A percentile compares a stretch with the other conserved stretches of the same genome.
Evolutionary conservation across 176 grass and related monocot species (phyloP).

Genomic region (Themeda triandra): DNA sequence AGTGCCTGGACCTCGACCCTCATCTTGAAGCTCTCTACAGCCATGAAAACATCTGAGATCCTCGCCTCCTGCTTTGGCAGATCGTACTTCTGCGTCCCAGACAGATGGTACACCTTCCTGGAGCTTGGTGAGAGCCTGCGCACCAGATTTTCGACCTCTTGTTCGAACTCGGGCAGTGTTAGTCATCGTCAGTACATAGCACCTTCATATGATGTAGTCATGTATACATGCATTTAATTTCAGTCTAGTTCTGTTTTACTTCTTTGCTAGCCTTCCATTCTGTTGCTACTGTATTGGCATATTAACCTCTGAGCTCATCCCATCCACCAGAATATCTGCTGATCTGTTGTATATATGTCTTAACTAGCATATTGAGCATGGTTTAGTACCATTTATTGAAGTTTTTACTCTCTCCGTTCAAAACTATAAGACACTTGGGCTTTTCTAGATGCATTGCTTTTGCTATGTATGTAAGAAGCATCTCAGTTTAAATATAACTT

Average conservation of each 20-base stretch:
- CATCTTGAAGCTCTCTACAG: conserved; percentile 42
- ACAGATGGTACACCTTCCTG: conserved; percentile 55
- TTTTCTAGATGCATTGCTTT: background rate
- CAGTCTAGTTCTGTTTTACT: background rate
- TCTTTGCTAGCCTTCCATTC: background rate
- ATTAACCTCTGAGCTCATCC: background rate
- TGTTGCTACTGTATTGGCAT: background rate
- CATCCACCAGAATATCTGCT: background rate
- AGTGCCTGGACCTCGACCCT: conserved; percentile 47
- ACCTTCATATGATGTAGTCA: conserved; percentile 41
- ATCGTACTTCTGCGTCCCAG: conserved; percentile 56
- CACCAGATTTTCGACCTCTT: conserved; percentile 38
- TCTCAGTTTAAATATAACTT: too few species aligned
- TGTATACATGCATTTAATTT: background rate
- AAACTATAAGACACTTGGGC: background rate
- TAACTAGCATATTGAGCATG: background rate
- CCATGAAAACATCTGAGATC: conserved; percentile 57
- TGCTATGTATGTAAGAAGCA: background rate
- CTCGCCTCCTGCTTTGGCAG: conserved; percentile 42
- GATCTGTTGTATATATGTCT: background rate
- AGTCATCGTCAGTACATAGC: conserved; percentile 60
- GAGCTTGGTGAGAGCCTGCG: conserved; percentile 34
- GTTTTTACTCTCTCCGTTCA: background rate
- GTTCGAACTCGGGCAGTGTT: conserved; percentile 27
- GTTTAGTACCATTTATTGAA: background rate